Evolutionary conservation across 1,284 basidiomycete genomes (phyloP), one percentile per base, ranked within the genome.

Genomic region (Boletellus deceptivus): DNA sequence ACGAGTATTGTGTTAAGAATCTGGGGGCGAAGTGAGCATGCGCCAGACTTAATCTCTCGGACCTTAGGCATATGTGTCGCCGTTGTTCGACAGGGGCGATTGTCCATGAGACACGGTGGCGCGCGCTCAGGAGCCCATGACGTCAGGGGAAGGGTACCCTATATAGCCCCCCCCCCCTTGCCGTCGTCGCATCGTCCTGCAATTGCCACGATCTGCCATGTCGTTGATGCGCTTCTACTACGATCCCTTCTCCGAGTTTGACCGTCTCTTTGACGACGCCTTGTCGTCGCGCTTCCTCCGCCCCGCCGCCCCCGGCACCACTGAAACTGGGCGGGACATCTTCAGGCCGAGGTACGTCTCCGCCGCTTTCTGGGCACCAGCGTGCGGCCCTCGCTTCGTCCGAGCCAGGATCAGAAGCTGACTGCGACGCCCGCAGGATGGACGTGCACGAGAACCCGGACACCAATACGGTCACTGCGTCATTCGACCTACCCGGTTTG

Each of bases 201-300:
- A 6, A 17, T 13, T 20, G 20, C 17, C 7, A 33, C 41, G 25
- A 29, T 10, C 1, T 33, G 48, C 45, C 48, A 72, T 71, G 59
- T 73, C 74, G 44, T 25, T 73, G 48, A 56, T 58, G 43, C 61
- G 46, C 56, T 73, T 71, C 63, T 67, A 70, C 62, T 75, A 77
- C 66, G 75, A 80, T 47, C 76, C 79, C 22, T 72, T 76, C 69
- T 74, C 72, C 58, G 74, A 78, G 55, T 73, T 79, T 41, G 76
- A 78, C 34, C 75, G 74, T 55, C 65, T 80, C 59, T 70, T 81
- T 46, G 76, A 80, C 56, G 73, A 79, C 29, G 70, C 73, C 3
- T 67, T 78, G 51, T 63, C 58, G 24, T 53, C 72, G 46, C 65
- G 60, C 54, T 25, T 25, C 25, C 25, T 25, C 25, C 25, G 25